Base-by-base conservation (phyloP, 805 yeast species). In the Candida ovalis region DNA sequence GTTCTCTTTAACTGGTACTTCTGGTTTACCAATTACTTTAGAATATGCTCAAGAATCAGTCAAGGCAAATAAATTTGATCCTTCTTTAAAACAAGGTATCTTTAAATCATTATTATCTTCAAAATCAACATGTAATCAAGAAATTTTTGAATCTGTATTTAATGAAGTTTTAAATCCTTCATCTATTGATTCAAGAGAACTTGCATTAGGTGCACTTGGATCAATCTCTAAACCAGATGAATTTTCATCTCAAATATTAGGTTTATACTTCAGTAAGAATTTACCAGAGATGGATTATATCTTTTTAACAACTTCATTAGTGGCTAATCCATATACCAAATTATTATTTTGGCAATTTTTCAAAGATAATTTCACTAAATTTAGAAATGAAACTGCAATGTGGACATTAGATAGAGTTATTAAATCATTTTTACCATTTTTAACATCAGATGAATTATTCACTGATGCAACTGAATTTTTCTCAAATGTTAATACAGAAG, bases 251-350 rank as follows among this genome's bases (percentile, higher is more conserved):
- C 59, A 60, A 42, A 63, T 78, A 42, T 54, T 81, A n/a, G 61
- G 55, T 0, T 56, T 72, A 48, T 61, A 80, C 28, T 59, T 73
- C 39, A 70, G 77, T 33, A 71, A 72, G 2, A 60, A 69, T 35
- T 71, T 82, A 32, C 80, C 81, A 0, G 72, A 71, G 22, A 84
- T 83, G 84, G 86, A 83, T 57, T 71, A 77, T 18, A 80, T 78
- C 56, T 78, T 75, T 58, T 65, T 82, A 44, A 75, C 77, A 2
- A 61, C 58, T 8, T 63, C 77, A 23, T 67, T 82, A 32, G 71
- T 78, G n/a, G 55, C 64, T 8, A 82, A 82, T 60, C 52, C 73
- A 6, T 56, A 54, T 12, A 68, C 77, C 1, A 73, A 79, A 42
- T 62, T 66, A 42, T 49, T 52, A 40, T 74, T 76, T 53, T 80